Evolutionary conservation across 371 early-diverging fungal genomes (phyloP).

Genomic region (Hamiltosporidium magnivora): DNA sequence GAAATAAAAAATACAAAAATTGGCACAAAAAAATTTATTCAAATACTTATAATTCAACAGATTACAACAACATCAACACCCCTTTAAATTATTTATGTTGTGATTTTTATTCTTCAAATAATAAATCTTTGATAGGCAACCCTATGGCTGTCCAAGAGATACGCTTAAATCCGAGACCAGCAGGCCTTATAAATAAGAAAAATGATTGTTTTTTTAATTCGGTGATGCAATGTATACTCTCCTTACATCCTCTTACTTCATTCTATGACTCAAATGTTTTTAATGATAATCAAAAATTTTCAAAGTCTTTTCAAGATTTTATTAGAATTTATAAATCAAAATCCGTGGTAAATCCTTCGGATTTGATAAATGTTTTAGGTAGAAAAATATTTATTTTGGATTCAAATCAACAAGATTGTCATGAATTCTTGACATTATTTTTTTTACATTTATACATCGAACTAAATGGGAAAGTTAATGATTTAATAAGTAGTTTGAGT

Average conservation of each 20-base stretch:
- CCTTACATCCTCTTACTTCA: constrained; percentile 13
- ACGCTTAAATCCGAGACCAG: constrained; percentile 7
- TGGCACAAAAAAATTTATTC: too few species aligned
- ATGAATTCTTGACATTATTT: constrained; percentile 28
- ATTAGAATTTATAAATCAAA: constrained; percentile 23
- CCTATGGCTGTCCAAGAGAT: not conserved
- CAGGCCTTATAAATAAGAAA: constrained; percentile 36
- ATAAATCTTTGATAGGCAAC: too few species aligned
- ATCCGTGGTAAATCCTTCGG: constrained; percentile 17
- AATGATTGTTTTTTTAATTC: constrained; percentile 53
- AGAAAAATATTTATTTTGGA: constrained; percentile 37
- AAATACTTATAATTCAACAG: too few species aligned
- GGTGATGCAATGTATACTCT: constrained; percentile 39
- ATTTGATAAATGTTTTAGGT: constrained; percentile 19
- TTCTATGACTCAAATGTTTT: constrained; percentile 22
- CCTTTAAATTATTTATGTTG: too few species aligned
- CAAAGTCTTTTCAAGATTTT: constrained; percentile 34
- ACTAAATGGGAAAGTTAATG: too few species aligned
- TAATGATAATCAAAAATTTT: constrained; percentile 13
- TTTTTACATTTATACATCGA: not conserved
- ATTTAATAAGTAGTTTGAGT: too few species aligned
- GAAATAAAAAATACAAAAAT: too few species aligned
- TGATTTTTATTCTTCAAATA: too few species aligned
- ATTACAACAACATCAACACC: too few species aligned
- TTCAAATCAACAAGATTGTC: constrained; percentile 44